Percentiles rank a stretch among this genome's conserved stretches.
These are phyloP conservation scores for Rhizopogon vesiculosus DNA, from an alignment of 768 basidiomycete genomes.

Conservation along the genomic window DNA sequence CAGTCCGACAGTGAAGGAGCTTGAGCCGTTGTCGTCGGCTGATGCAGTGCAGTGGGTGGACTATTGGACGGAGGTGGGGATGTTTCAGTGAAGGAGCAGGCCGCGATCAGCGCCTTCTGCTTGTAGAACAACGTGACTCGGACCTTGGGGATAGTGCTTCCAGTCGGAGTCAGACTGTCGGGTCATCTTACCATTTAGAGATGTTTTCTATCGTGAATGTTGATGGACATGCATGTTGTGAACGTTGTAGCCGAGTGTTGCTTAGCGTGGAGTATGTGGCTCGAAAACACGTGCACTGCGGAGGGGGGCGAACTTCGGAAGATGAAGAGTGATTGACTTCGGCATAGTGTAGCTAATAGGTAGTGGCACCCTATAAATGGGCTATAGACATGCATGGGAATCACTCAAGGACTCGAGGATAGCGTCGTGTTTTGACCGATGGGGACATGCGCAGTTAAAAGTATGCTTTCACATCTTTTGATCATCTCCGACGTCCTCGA, in stretches of 20 bases:
- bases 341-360: too few species aligned
- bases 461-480: background rate
- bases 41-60: slow-evolving; percentile 32
- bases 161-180: background rate
- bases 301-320: too few species aligned
- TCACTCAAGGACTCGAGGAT: too few species aligned
- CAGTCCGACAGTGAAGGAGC: slow-evolving; percentile 29
- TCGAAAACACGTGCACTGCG: too few species aligned
- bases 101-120: background rate
- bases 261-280: too few species aligned
- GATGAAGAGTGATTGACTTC: too few species aligned
- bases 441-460: background rate
- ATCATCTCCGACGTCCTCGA: background rate
- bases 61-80: slow-evolving; percentile 31
- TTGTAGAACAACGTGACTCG: background rate
- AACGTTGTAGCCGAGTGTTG: background rate
- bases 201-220: background rate
- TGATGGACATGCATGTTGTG: background rate
- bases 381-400: too few species aligned
- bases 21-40: slow-evolving; percentile 18
- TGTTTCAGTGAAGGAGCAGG: slow-evolving; percentile 9
- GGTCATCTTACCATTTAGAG: background rate
- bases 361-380: too few species aligned
- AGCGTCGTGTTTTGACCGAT: too few species aligned
- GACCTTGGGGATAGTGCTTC: background rate